Base-by-base conservation (phyloP, 225 moss, liverwort and hornwort genomes). In the Physcomitrellopsis africana region DNA sequence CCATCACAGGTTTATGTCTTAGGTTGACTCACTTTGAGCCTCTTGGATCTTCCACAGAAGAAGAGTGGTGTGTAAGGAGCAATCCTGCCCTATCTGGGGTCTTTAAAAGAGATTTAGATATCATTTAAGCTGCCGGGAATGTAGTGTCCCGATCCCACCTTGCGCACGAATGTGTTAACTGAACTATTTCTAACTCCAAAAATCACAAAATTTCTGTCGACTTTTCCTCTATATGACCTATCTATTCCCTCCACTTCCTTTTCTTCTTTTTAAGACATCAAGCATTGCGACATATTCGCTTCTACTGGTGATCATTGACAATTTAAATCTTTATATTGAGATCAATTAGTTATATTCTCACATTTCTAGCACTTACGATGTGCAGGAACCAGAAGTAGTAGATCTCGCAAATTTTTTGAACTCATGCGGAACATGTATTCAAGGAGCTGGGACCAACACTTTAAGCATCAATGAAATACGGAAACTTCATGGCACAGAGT, bases 321-420 rank as follows among this genome's bases (percentile, higher is more conserved):
- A 66, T 16, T 57, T 5, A 46, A 9, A 14, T 58, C 12, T 18
- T 32, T n/a, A 26, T 22, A 1, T 37, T 13, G 51, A 47, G 66
- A 41, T 71, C 49, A 37, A 19, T 53, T 5, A 0, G 12, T 47
- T 20, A 24, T 26, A 7, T 73, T 60, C 65, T 80, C 45, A 77
- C 37, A 8, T 67, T 43, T 26, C 3, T 12, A 19, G 66, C 9
- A 17, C 23, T 62, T 67, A 37, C 70, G 77, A 44, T 61, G 14
- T 79, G 8, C 86, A 96, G 93, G 99, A 99, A 82, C 99, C 99
- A 43, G 99, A 99, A 85, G 95, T 99, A 24, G 85, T 88, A 65
- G 99, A 99, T 74, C 89, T 99, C 23, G 93, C 95, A 42, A 85
- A 92, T 69, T 99, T 99, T 78, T 85, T 99, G 85, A 80, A 90